A percentile compares a stretch with the other conserved stretches of the same genome.
Evolutionary conservation across 176 grass and related monocot genomes (phyloP).

Genomic region (Oryza punctata): DNA sequence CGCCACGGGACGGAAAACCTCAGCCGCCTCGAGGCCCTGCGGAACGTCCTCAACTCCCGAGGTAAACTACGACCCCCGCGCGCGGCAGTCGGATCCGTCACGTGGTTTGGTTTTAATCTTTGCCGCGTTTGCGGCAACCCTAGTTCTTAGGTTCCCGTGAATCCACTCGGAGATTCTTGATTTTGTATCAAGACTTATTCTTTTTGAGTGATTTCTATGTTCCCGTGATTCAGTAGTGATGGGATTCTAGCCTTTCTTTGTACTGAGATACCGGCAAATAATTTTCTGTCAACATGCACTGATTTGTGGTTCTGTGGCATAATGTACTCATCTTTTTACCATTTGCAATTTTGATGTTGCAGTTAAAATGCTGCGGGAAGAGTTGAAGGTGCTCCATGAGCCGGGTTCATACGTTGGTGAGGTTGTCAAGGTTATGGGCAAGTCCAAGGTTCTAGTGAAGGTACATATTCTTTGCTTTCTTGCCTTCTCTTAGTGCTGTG

Average conservation of each 20-base stretch:
- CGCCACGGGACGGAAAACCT: constrained; percentile 77
- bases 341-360: background rate
- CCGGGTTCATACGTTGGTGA: constrained; percentile 90
- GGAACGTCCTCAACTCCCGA: constrained; percentile 87
- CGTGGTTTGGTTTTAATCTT: background rate
- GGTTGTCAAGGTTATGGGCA: constrained; percentile 97
- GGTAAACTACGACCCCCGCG: constrained; percentile 37
- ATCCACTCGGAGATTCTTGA: background rate
- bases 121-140: constrained; percentile 1
- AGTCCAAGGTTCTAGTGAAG: constrained; percentile 97
- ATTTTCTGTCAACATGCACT: no score
- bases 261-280: no score
- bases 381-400: constrained; percentile 80
- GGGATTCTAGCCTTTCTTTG: background rate
- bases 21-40: constrained; percentile 78
- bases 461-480: constrained; percentile 35
- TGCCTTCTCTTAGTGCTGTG: background rate
- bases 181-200: background rate
- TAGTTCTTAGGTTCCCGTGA: background rate
- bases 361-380: constrained; percentile 79
- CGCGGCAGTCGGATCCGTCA: background rate
- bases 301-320: background rate
- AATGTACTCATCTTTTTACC: background rate
- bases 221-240: background rate
- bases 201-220: background rate